Evolutionary conservation across 495 filamentous ascomycete genomes (phyloP), one percentile per base, ranked within the genome.

Genomic region (Pyrenopolyporus hunteri): DNA sequence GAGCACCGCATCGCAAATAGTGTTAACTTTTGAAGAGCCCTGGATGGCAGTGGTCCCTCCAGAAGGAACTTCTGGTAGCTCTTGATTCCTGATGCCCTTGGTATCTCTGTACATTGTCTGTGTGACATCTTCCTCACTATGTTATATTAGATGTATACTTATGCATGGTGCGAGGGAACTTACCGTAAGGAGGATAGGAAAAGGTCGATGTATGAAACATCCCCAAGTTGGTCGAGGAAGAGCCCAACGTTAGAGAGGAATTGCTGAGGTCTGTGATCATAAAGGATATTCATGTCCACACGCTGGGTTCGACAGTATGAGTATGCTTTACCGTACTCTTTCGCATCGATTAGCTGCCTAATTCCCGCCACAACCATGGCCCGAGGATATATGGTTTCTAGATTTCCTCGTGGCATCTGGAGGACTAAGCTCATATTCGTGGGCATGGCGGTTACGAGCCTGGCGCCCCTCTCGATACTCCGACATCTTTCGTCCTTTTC

Each of bases 261-360:
- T 58, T 94, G 89, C 36, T 84, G 77, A 0, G 92, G 91, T 5
- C 83, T 84, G 77, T 98, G 88, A 70, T 98, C 94, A 70, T 96
- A 93, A n/a, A 98, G 78, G 49, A 98, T 93, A 68, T 98, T 98
- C 87, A 97, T 91, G 69, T 98, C 94, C 2, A 98, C 94, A 59
- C 94, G 85, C 69, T 97, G 95, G 46, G 87, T 92, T 26, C 94
- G 85, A 70, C 94, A 98, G 32, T 88, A 85, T 20, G 90, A 75
- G 70, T 96, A 98, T 1, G 94, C 94, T 50, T 81, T 84, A 39
- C 80, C 86, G 64, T 97, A 98, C 39, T 94, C 81, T 69, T 88
- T 90, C 14, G 80, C 76, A 56, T 89, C 88, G 47, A 98, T 89
- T 33, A 87, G 86, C 29, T 84, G 81, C 36, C 94, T 83, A 35